Percentiles rank a stretch among this genome's conserved stretches.
phyloP scores from a whole-genome alignment of 1,139 yeast species.

The Saccharomycopsis hybrid region DNA sequence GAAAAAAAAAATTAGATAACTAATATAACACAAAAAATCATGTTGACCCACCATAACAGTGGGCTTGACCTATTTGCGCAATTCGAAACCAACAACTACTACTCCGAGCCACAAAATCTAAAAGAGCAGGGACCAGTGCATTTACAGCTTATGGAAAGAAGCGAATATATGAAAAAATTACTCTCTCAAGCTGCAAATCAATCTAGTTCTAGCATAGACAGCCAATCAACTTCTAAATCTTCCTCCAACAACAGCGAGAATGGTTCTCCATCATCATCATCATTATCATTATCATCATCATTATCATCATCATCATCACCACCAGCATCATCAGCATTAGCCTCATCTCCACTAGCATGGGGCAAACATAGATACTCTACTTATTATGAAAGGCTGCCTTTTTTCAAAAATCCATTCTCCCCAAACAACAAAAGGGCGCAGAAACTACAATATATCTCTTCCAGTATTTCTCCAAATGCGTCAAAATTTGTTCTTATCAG shows the following conservation, averaged over 20 bases:
- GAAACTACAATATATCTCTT: conserved; percentile 33
- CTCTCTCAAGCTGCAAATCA: background rate
- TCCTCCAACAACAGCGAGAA: background rate
- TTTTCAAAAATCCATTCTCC: conserved; percentile 19
- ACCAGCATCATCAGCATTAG: background rate
- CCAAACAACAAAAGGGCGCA: conserved; percentile 9
- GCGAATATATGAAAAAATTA: conserved; percentile 14
- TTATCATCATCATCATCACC: too few species aligned
- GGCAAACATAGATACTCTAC: conserved; percentile 20
- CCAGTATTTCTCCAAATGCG: conserved; percentile 44
- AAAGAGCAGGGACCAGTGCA: conserved; percentile 12
- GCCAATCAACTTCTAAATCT: conserved; percentile 3
- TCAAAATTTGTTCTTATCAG: conserved; percentile 60
- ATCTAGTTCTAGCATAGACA: conserved; percentile 9
- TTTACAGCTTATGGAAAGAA: conserved; percentile 16
- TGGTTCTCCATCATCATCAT: too few species aligned
- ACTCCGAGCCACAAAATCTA: background rate
- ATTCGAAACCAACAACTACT: too few species aligned
- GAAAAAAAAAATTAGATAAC: too few species aligned
- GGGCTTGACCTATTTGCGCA: too few species aligned
- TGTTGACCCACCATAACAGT: too few species aligned
- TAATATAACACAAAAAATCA: too few species aligned
- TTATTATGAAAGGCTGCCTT: conserved; percentile 18
- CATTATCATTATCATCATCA: background rate
- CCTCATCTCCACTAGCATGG: background rate